Base-by-base conservation (phyloP, 1,139 yeast genomes). In the Hemisphaericaspora xylanilytica region DNA sequence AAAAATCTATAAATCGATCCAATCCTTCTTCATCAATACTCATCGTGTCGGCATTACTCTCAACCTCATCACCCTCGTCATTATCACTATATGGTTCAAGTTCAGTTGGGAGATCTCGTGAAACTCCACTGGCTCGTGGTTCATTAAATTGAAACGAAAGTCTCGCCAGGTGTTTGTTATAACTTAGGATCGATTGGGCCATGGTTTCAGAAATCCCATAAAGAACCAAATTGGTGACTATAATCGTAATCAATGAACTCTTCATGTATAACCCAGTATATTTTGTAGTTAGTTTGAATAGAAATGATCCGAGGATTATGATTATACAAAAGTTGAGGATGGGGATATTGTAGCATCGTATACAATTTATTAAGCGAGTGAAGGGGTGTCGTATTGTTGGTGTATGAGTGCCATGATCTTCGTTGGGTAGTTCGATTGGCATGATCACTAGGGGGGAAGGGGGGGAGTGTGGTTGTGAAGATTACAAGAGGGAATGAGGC, bases 141-240 rank as follows among this genome's bases (percentile, higher is more conserved):
- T 53, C 61, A 37, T 51, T 49, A 22, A 52, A 45, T 41, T 50
- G 49, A 42, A 58, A 64, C 27, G 49, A 42, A 28, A 58, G n/a
- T n/a, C n/a, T n/a, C n/a, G n/a, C n/a, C 34, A 35, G 41, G 27
- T 33, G 70, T 60, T 37, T 56, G 52, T 54, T 42, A 44, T 62
- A 73, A 28, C 72, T 55, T 5, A 78, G 51, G 2, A 85, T 64
- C 1, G 85, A 72, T 59, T 92, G 98, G 0, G 97, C 98, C 44
- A 89, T 61, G 0, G 92, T 80, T 56, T 90, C 98, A 0, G 97
- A 89, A 7, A 89, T 79, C 0, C 96, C 97, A 57, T 82, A 87
- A 4, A 90, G 66, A 10, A 90, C 79, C 28, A 86, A 65, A 55
- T 90, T 90, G 1, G 97, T 82, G n/a, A 84, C 78, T 41, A 87